Evolutionary conservation across 1,284 basidiomycete genomes (phyloP).

Genomic region (Boletus mariae): DNA sequence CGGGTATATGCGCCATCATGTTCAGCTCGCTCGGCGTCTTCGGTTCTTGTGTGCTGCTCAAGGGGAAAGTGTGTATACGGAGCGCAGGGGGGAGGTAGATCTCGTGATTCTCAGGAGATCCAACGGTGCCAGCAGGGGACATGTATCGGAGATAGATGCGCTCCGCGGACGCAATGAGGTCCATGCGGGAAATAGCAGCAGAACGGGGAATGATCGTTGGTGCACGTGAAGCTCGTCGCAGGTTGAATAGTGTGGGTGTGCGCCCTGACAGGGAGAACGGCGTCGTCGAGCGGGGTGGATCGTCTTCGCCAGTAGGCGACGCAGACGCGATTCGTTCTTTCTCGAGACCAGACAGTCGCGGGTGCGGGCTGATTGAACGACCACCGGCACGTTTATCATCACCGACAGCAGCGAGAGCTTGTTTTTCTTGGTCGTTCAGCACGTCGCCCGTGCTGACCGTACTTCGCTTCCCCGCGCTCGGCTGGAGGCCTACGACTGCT

Average conservation of each 20-base stretch:
- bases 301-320: conserved; percentile 42
- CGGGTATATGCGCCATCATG: conserved; percentile 87
- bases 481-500: conserved; percentile 77
- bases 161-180: conserved; percentile 91
- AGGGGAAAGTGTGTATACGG: conserved; percentile 76
- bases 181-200: conserved; percentile 83
- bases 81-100: conserved; percentile 91
- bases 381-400: conserved; percentile 47
- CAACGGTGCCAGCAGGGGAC: conserved; percentile 64
- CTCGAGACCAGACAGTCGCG: conserved; percentile 40
- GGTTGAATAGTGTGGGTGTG: conserved; percentile 68
- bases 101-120: conserved; percentile 75
- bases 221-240: conserved; percentile 71
- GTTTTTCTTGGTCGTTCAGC: conserved; percentile 62
- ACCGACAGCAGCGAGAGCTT: conserved; percentile 46
- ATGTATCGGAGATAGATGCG: conserved; percentile 95
- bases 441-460: conserved; percentile 70
- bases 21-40: conserved; percentile 66
- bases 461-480: conserved; percentile 62
- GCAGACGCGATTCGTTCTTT: conserved; percentile 47
- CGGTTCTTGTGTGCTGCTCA: conserved; percentile 68
- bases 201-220: conserved; percentile 88
- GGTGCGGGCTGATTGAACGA: conserved; percentile 51
- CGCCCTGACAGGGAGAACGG: conserved; percentile 74
- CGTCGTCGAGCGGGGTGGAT: conserved; percentile 64